phyloP scores from a whole-genome alignment of 306 rosid species.

The Vachellia collinsii region DNA sequence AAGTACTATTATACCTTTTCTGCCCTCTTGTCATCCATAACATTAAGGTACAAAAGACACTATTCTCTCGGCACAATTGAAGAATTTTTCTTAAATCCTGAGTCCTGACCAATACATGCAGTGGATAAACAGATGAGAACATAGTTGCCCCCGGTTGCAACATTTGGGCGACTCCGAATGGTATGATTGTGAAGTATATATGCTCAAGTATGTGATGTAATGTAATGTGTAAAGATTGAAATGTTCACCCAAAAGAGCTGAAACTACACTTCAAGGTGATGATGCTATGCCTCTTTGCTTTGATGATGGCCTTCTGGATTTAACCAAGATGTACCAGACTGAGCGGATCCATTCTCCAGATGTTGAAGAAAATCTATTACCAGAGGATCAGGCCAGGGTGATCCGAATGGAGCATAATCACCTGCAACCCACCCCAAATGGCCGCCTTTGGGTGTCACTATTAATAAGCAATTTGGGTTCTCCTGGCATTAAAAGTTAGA shows the following conservation, averaged over 20 bases:
- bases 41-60: not conserved
- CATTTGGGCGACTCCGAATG: not conserved
- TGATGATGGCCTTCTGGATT: slow-evolving; percentile 17
- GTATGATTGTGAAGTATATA: not conserved
- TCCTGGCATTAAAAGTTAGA: slow-evolving; percentile 53
- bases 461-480: slow-evolving; percentile 81
- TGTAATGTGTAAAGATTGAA: not conserved
- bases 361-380: slow-evolving; percentile 82
- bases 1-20: not conserved
- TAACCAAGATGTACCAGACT: slow-evolving; percentile 25
- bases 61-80: too few relatives aligned
- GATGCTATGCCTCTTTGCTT: slow-evolving; percentile 36
- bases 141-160: too few relatives aligned
- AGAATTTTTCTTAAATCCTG: too few relatives aligned
- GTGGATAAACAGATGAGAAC: too few relatives aligned
- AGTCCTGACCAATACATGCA: too few relatives aligned
- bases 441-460: slow-evolving; percentile 94
- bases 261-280: slow-evolving; percentile 53
- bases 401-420: slow-evolving; percentile 72
- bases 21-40: not conserved
- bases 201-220: not conserved
- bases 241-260: not conserved
- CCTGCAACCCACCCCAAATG: slow-evolving; percentile 99
- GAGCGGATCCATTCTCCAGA: slow-evolving; percentile 53
- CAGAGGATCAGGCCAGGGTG: slow-evolving; percentile 87